Conservation (phyloP, 441 rosid genomes). For the Mallotus repandus region DNA sequence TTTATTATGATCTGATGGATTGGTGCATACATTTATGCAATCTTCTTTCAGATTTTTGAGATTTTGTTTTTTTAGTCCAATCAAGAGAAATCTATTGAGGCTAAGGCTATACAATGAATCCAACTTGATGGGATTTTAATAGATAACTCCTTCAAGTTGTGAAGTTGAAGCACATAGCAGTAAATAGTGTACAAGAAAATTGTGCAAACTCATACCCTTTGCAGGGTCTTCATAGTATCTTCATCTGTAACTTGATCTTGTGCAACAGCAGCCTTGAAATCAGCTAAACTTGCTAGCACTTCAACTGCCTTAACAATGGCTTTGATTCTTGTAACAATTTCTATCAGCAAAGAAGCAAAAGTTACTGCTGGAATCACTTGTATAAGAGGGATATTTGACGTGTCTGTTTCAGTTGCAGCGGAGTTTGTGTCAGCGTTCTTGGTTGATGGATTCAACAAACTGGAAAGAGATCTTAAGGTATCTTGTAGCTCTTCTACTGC, state of each 20-base stretch:
- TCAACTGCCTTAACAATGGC: constrained; percentile 33
- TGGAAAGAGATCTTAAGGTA: constrained; percentile 31
- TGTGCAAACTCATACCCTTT: constrained; percentile 31
- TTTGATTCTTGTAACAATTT: constrained; percentile 36
- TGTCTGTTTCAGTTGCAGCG: not conserved
- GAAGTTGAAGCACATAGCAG: not conserved
- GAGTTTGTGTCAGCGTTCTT: constrained; percentile 13
- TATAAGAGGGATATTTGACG: constrained; percentile 19
- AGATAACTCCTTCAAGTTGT: not conserved
- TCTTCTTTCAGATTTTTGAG: not conserved
- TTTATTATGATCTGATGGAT: not conserved
- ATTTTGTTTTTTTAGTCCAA: not conserved
- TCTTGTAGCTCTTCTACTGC: constrained; percentile 38
- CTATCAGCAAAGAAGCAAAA: constrained; percentile 38
- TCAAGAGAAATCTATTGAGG: not conserved
- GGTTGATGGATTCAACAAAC: constrained; percentile 18
- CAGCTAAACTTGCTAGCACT: constrained; percentile 31
- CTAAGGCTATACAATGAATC: not conserved
- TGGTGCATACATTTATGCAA: not conserved
- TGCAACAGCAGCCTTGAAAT: constrained; percentile 22
- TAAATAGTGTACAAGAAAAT: not conserved
- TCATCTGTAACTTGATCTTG: constrained; percentile 22
- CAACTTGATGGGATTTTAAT: not conserved
- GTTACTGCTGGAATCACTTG: constrained; percentile 36
- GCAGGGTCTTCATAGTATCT: constrained; percentile 25